Evolutionary conservation across 352 stramenopile species (phyloP).

Genomic region (Pythium guiyangense): DNA sequence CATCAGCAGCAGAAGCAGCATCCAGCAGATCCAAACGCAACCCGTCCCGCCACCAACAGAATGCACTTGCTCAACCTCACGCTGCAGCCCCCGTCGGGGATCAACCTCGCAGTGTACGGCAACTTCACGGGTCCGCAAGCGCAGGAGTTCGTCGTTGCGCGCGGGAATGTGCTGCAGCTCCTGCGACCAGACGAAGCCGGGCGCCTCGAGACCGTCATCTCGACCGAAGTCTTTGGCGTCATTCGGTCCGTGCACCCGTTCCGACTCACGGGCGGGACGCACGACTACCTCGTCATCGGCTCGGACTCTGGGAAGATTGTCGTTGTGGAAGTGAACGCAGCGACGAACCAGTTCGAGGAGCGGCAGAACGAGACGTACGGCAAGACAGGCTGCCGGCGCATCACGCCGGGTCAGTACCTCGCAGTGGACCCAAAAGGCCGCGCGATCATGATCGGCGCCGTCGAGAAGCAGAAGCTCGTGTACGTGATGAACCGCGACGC

Average conservation of each 20-base stretch:
- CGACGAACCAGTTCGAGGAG: constrained; percentile 66
- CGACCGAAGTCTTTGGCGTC: constrained; percentile 87
- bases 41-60: not conserved
- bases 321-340: constrained; percentile 92
- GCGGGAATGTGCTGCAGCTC: constrained; percentile 93
- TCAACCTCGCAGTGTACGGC: constrained; percentile 85
- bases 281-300: constrained; percentile 96
- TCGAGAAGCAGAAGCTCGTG: constrained; percentile 99
- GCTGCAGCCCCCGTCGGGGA: constrained; percentile 77
- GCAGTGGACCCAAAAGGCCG: constrained; percentile 96
- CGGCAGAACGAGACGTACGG: constrained; percentile 95
- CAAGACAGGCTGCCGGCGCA: constrained; percentile 95
- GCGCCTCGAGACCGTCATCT: constrained; percentile 74
- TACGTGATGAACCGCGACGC: constrained; percentile 98
- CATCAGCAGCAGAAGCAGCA: not conserved
- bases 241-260: constrained; percentile 92
- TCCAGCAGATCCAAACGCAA: not conserved
- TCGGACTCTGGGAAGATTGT: constrained; percentile 96
- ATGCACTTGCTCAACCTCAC: constrained; percentile 90
- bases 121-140: constrained; percentile 90
- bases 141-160: constrained; percentile 94
- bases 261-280: constrained; percentile 73
- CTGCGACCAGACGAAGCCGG: constrained; percentile 77
- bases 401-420: constrained; percentile 98
- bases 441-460: constrained; percentile 92